These are phyloP conservation scores for Plasmopara muralis DNA, from an alignment of 352 stramenopile genomes.

Conservation along the genomic window DNA sequence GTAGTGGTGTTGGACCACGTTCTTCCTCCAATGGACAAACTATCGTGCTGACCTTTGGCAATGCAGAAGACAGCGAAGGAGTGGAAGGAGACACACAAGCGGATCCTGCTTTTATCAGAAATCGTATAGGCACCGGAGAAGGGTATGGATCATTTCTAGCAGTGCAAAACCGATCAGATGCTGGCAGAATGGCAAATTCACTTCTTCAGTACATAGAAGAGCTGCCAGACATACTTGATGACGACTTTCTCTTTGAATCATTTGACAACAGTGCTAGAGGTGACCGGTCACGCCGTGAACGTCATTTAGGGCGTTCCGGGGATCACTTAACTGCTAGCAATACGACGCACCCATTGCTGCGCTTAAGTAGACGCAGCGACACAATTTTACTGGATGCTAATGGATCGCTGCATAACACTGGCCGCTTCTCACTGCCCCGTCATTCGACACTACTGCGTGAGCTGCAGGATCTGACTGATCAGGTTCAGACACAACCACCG, in stretches of 20 bases:
- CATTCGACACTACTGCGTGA: constrained; percentile 70
- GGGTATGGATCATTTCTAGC: constrained; percentile 5
- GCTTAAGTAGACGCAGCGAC: constrained; percentile 32
- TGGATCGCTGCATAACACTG: constrained; percentile 20
- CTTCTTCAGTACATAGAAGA: constrained; percentile 59
- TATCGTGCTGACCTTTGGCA: constrained; percentile 35
- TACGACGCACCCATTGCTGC: constrained; percentile 38
- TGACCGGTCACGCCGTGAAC: constrained; percentile 36
- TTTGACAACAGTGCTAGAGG: constrained; percentile 34
- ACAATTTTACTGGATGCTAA: constrained; percentile 23
- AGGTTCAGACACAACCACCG: constrained; percentile 66
- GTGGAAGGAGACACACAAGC: constrained; percentile 4
- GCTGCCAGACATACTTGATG: constrained; percentile 41
- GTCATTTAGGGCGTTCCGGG: constrained; percentile 14
- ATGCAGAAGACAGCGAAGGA: constrained; percentile 26
- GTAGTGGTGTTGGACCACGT: constrained; percentile 4
- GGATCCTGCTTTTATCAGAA: constrained; percentile 2
- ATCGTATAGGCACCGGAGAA: constrained; percentile 8
- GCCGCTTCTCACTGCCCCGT: constrained; percentile 42
- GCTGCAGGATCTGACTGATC: constrained; percentile 64
- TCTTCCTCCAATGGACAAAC: constrained; percentile 25
- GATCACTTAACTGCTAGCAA: constrained; percentile 12
- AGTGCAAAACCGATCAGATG: constrained; percentile 13
- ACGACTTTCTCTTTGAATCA: constrained; percentile 53
- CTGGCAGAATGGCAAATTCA: constrained; percentile 21